Evolutionary conservation across 108 stramenopile species (phyloP).

Genomic region (Epithemia pelagica): DNA sequence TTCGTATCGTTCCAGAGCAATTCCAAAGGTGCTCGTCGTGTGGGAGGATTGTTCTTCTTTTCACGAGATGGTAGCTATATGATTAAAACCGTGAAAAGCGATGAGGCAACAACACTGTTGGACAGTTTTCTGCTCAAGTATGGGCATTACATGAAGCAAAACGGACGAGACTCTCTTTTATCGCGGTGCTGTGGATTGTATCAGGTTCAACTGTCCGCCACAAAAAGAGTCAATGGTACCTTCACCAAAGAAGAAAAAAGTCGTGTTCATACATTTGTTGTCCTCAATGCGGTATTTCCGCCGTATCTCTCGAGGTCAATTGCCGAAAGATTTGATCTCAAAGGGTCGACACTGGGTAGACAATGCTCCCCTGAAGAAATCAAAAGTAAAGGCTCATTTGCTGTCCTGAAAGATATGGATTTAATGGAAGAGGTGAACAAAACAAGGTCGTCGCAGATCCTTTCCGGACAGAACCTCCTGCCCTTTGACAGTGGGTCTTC

Average conservation of each 20-base stretch:
- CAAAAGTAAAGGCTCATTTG: constrained; percentile 47
- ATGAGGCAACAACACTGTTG: constrained; percentile 60
- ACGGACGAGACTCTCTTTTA: constrained; percentile 57
- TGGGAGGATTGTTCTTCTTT: constrained; percentile 77
- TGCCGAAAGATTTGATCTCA: constrained; percentile 80
- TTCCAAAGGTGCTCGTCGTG: constrained; percentile 78
- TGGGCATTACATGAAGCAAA: constrained; percentile 58
- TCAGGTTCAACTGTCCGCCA: constrained; percentile 35
- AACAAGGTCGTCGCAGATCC: not conserved
- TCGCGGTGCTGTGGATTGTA: constrained; percentile 87
- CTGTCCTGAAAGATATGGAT: constrained; percentile 79
- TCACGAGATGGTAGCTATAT: constrained; percentile 82
- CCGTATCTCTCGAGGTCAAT: constrained; percentile 56
- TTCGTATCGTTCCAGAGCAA: constrained; percentile 84
- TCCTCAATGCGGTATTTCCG: constrained; percentile 86
- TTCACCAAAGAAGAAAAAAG: constrained; percentile 2
- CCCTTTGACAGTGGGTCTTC: too few relatives aligned
- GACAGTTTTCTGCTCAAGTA: constrained; percentile 67
- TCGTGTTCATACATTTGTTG: constrained; percentile 54
- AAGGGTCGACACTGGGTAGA: constrained; percentile 82
- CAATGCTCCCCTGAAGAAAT: constrained; percentile 69
- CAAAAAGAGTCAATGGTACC: not conserved
- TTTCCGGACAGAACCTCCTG: not conserved
- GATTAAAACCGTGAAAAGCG: constrained; percentile 79
- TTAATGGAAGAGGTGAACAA: constrained; percentile 55